phyloP scores from a whole-genome alignment of 768 basidiomycete species.

The Auriculariales sp. region DNA sequence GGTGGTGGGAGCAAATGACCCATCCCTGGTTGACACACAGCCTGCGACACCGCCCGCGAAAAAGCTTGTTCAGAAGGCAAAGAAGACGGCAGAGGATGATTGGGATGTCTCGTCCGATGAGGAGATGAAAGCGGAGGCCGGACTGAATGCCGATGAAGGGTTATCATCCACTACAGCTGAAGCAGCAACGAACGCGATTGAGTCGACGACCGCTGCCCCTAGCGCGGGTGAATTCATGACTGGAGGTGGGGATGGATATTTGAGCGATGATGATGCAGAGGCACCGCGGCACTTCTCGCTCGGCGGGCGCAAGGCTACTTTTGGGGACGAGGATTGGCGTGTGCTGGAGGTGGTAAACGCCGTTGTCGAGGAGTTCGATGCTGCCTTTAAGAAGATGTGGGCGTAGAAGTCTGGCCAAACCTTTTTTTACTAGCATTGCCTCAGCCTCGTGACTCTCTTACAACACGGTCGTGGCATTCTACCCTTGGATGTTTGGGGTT shows the following conservation, averaged over 20 bases:
- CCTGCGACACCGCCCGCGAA: too few species aligned
- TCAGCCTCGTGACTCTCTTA: too few species aligned
- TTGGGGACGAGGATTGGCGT: constrained; percentile 35
- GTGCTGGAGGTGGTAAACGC: constrained; percentile 35
- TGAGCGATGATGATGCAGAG: constrained; percentile 11
- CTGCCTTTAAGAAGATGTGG: constrained; percentile 52
- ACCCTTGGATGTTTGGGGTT: too few species aligned
- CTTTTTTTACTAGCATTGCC: too few species aligned
- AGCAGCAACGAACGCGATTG: constrained; percentile 13
- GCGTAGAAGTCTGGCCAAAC: too few species aligned
- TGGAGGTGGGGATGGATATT: constrained; percentile 8
- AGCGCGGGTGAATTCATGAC: constrained; percentile 11
- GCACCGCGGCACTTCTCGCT: constrained; percentile 19
- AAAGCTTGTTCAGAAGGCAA: too few species aligned
- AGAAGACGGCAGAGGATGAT: constrained; percentile 12
- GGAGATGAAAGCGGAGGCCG: constrained; percentile 21
- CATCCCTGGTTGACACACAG: too few species aligned
- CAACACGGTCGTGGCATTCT: too few species aligned
- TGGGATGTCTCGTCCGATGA: constrained; percentile 11
- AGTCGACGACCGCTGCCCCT: constrained; percentile 10
- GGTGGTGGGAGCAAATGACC: too few species aligned
- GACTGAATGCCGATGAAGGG: constrained; percentile 17
- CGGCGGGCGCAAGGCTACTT: not conserved
- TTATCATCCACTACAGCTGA: constrained; percentile 3
- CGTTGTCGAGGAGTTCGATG: constrained; percentile 34